These are phyloP conservation scores for Xylariaceae sp. DNA, from an alignment of 2,329 filamentous ascomycete genomes.

Conservation along the genomic window DNA sequence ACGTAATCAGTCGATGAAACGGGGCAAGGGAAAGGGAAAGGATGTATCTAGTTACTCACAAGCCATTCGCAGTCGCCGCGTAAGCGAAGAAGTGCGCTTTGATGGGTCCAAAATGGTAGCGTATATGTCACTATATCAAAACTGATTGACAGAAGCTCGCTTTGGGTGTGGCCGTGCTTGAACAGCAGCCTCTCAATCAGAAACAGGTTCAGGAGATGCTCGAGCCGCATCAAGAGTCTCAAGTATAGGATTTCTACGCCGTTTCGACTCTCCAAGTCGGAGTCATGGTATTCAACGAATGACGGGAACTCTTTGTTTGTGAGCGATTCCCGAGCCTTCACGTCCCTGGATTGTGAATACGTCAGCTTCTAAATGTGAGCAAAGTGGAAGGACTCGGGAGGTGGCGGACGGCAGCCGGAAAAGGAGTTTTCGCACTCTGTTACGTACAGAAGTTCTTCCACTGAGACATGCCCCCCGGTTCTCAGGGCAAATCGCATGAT, in stretches of 20 bases:
- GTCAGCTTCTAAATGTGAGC: neutral
- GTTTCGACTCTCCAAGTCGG: conserved; percentile 36
- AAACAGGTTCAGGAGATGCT: conserved; percentile 55
- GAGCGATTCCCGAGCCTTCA: conserved; percentile 35
- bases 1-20: neutral
- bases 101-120: conserved; percentile 46
- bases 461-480: conserved; percentile 35
- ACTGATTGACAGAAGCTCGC: conserved; percentile 42
- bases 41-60: conserved; percentile 36
- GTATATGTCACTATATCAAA: conserved; percentile 38
- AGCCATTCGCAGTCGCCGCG: conserved; percentile 48
- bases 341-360: conserved; percentile 27
- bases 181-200: conserved; percentile 54
- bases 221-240: conserved; percentile 45
- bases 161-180: conserved; percentile 39
- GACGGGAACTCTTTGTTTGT: conserved; percentile 37
- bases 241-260: conserved; percentile 37
- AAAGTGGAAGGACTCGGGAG: neutral
- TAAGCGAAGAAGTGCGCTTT: conserved; percentile 41
- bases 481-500: conserved; percentile 55
- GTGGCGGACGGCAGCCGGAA: neutral
- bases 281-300: conserved; percentile 38
- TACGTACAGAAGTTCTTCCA: conserved; percentile 34
- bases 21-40: neutral
- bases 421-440: neutral